These are phyloP conservation scores for Capsicum pubescens DNA, from an alignment of 257 asterid species.

Conservation along the genomic window DNA sequence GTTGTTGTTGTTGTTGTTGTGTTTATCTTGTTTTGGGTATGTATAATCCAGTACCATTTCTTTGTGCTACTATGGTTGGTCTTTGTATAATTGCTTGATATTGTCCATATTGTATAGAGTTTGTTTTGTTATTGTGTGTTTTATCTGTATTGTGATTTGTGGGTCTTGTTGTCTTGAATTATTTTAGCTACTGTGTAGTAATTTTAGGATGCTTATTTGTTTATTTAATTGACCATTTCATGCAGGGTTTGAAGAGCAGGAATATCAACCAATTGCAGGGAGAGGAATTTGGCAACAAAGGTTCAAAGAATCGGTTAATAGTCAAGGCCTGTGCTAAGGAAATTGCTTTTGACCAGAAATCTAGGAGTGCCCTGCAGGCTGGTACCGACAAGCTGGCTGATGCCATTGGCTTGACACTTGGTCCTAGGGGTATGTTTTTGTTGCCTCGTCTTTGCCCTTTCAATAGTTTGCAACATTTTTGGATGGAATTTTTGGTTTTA, in stretches of 20 bases:
- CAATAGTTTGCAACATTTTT: neutral
- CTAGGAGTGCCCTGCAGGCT: conserved; percentile 88
- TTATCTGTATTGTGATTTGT: neutral
- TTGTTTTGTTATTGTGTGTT: neutral
- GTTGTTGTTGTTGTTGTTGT: too few relatives aligned
- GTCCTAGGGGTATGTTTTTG: conserved; percentile 79
- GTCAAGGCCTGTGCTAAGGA: conserved; percentile 91
- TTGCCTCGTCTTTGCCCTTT: neutral
- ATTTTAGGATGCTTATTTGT: neutral
- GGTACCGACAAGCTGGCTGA: conserved; percentile 96
- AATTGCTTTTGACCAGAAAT: conserved; percentile 86
- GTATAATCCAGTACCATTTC: neutral
- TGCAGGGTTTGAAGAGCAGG: conserved; percentile 64
- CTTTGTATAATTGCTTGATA: neutral
- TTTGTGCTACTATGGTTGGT: neutral
- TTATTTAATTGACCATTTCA: conserved; percentile 2
- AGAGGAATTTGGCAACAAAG: conserved; percentile 57
- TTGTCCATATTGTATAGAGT: neutral
- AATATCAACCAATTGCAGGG: conserved; percentile 70
- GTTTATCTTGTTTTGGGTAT: too few relatives aligned
- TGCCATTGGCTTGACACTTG: conserved; percentile 93
- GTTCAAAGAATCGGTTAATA: conserved; percentile 60
- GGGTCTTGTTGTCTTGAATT: neutral
- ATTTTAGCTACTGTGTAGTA: neutral
- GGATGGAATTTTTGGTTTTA: neutral